phyloP scores from a whole-genome alignment of 2,329 filamentous ascomycete species.

The Dendrostoma leiphaemia region DNA sequence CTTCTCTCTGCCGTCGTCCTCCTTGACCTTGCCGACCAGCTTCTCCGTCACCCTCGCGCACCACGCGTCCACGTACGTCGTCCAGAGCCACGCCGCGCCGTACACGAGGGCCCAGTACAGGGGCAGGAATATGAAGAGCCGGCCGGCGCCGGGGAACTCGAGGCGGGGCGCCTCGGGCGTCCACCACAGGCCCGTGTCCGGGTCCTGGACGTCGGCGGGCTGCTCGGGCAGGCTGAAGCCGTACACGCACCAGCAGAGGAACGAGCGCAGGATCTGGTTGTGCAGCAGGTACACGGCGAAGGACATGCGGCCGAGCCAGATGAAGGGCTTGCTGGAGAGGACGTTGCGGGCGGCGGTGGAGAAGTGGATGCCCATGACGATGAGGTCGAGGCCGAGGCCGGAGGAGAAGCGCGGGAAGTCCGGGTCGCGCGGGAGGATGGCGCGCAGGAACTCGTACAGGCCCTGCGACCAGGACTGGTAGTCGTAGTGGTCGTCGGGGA shows the following conservation, averaged over 20 bases:
- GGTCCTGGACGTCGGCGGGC: conserved; percentile 15
- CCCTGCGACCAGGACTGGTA: conserved; percentile 19
- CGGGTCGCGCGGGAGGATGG: conserved; percentile 16
- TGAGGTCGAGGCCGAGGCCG: conserved; percentile 18
- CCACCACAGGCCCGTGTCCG: conserved; percentile 14
- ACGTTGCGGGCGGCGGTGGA: conserved; percentile 13
- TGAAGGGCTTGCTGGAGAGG: conserved; percentile 17
- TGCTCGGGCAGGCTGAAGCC: conserved; percentile 16
- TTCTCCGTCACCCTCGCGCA: conserved; percentile 19
- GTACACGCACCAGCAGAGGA: conserved; percentile 21
- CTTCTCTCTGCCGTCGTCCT: conserved; percentile 30
- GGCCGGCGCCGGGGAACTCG: conserved; percentile 12
- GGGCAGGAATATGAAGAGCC: conserved; percentile 17
- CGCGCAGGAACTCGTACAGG: conserved; percentile 14
- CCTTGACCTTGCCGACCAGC: conserved; percentile 30
- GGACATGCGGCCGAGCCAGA: conserved; percentile 18
- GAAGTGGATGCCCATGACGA: conserved; percentile 19
- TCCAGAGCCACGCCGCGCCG: conserved; percentile 17
- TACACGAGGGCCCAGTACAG: conserved; percentile 17
- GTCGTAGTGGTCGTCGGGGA: conserved; percentile 16
- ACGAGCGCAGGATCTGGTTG: conserved; percentile 20
- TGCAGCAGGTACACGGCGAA: conserved; percentile 20
- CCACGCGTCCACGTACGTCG: conserved; percentile 17
- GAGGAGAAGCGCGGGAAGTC: conserved; percentile 20
- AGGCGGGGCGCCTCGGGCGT: conserved; percentile 11